Evolutionary conservation across 306 rosid genomes (phyloP).

Genomic region (Arachis stenosperma): DNA sequence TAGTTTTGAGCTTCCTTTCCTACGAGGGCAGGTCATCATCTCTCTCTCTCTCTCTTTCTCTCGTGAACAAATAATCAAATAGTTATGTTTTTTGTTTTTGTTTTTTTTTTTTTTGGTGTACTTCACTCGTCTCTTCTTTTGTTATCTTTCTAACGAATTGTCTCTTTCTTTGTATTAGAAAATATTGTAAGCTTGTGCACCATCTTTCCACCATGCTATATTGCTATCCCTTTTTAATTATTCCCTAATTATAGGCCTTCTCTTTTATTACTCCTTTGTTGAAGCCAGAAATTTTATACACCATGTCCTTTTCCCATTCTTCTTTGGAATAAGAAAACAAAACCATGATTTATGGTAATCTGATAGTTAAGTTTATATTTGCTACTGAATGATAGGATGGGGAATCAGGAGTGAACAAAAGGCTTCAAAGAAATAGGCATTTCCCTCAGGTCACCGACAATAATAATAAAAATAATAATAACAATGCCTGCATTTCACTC

Average conservation of each 20-base stretch:
- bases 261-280: not conserved
- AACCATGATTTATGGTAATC: constrained; percentile 18
- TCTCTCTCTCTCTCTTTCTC: constrained; percentile 40
- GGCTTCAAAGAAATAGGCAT: not conserved
- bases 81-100: constrained; percentile 1
- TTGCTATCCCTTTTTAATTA: constrained; percentile 14
- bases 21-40: constrained; percentile 33
- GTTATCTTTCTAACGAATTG: constrained; percentile 51
- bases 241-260: constrained; percentile 32
- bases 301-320: constrained; percentile 36
- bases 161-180: constrained; percentile 50
- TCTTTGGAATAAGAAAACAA: constrained; percentile 31
- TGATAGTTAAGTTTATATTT: constrained; percentile 24
- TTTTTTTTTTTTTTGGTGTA: constrained; percentile 23
- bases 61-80: constrained; percentile 50
- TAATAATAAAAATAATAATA: not conserved
- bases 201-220: constrained; percentile 27
- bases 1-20: constrained; percentile 46
- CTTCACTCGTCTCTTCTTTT: constrained; percentile 49
- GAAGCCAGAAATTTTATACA: constrained; percentile 15
- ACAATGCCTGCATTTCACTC: constrained; percentile 20
- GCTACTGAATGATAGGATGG: not conserved
- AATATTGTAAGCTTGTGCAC: constrained; percentile 48
- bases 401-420: constrained; percentile 34
- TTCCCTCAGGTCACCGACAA: constrained; percentile 25